These are phyloP conservation scores for Marasmius sp. DNA, from an alignment of 1,284 basidiomycete genomes.

Conservation along the genomic window DNA sequence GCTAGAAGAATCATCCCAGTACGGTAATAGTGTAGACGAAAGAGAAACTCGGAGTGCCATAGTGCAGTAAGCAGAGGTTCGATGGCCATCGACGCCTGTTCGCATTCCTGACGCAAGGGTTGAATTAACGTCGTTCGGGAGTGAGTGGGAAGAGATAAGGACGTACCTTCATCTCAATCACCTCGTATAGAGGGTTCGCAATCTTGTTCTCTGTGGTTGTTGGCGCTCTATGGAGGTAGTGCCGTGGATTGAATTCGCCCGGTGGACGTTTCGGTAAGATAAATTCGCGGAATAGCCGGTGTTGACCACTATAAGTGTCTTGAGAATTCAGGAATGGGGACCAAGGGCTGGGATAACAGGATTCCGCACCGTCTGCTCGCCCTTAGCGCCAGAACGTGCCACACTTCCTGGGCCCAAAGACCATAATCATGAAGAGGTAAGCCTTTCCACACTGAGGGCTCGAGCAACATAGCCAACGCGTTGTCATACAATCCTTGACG, in stretches of 20 bases:
- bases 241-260: slow-evolving; percentile 47
- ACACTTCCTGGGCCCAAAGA: slow-evolving; percentile 71
- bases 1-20: slow-evolving; percentile 69
- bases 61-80: slow-evolving; percentile 67
- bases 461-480: slow-evolving; percentile 61
- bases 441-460: slow-evolving; percentile 69
- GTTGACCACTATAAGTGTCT: slow-evolving; percentile 47
- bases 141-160: slow-evolving; percentile 4
- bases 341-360: not conserved
- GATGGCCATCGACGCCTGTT: slow-evolving; percentile 61
- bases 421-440: slow-evolving; percentile 62
- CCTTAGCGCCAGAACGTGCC: slow-evolving; percentile 70
- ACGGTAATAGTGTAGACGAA: slow-evolving; percentile 64
- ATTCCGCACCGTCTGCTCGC: slow-evolving; percentile 61
- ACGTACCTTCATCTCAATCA: slow-evolving; percentile 62
- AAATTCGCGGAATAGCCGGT: slow-evolving; percentile 61
- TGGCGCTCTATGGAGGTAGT: slow-evolving; percentile 41
- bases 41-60: slow-evolving; percentile 79
- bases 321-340: slow-evolving; percentile 11
- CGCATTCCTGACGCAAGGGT: slow-evolving; percentile 37
- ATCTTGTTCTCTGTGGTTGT: slow-evolving; percentile 45
- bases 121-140: slow-evolving; percentile 12
- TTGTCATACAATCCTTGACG: slow-evolving; percentile 66
- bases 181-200: slow-evolving; percentile 59
- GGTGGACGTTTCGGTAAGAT: slow-evolving; percentile 60